Conservation (phyloP, 2,329 filamentous ascomycete genomes). For the Alternaria tenuissima region DNA sequence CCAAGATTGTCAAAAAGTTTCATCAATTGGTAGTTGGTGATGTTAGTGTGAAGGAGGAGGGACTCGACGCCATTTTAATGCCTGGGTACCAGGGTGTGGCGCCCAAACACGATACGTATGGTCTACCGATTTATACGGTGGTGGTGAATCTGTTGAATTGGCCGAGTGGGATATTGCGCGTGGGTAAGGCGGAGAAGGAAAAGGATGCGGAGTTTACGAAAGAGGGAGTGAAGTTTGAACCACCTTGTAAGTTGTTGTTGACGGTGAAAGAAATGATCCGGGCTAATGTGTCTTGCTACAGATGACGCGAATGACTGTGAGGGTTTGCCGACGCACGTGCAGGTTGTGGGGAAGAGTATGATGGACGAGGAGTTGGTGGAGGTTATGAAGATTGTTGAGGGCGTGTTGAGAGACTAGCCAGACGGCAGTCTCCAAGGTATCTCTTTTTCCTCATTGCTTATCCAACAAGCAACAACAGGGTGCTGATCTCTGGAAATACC, state of each 20-base stretch:
- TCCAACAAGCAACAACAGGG: neutral
- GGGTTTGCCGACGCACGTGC: constrained; percentile 57
- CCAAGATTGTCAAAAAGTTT: constrained; percentile 51
- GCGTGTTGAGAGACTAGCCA: constrained; percentile 12
- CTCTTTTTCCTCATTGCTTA: neutral
- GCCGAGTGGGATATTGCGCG: constrained; percentile 61
- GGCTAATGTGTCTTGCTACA: neutral
- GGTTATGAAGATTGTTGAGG: constrained; percentile 46
- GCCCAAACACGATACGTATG: constrained; percentile 61
- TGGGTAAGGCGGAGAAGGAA: constrained; percentile 53
- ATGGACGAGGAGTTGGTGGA: constrained; percentile 58
- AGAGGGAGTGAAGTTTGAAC: constrained; percentile 43
- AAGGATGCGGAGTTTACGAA: constrained; percentile 50
- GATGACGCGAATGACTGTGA: constrained; percentile 54
- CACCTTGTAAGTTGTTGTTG: constrained; percentile 44
- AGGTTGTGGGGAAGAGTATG: constrained; percentile 57
- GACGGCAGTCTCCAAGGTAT: neutral
- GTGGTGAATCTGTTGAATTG: constrained; percentile 64
- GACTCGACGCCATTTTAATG: constrained; percentile 61
- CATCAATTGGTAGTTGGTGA: constrained; percentile 48
- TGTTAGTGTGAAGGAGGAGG: constrained; percentile 23
- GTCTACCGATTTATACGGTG: constrained; percentile 57
- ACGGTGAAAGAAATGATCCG: no score
- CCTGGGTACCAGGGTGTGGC: constrained; percentile 61
- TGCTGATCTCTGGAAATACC: neutral